A percentile compares a stretch with the other conserved stretches of the same genome.
These are phyloP conservation scores for Metarhizium guizhouense DNA, from an alignment of 2,329 filamentous ascomycete species.

Conservation along the genomic window DNA sequence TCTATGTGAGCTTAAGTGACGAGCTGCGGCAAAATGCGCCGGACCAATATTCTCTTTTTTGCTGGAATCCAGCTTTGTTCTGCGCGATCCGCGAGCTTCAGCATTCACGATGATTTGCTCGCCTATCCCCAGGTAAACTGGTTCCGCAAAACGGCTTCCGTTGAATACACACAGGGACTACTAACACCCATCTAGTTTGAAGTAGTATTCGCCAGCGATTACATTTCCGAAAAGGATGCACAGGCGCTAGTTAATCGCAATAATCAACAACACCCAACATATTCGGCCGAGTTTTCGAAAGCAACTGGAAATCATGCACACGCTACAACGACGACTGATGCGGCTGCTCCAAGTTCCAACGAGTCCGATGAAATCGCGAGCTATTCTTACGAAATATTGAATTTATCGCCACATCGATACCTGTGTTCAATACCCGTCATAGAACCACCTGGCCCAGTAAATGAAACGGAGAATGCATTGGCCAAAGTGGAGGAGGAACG, in stretches of 20 bases:
- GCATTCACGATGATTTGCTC: conserved; percentile 78
- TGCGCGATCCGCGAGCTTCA: conserved; percentile 56
- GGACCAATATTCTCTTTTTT: conserved; percentile 34
- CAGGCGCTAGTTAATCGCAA: conserved; percentile 44
- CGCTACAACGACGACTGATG: not conserved
- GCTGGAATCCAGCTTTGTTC: conserved; percentile 33
- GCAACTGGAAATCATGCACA: conserved; percentile 25
- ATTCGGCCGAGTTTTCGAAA: conserved; percentile 30
- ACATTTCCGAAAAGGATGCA: conserved; percentile 63
- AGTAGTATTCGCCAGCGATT: conserved; percentile 64
- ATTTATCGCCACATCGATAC: conserved; percentile 60
- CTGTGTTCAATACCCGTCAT: conserved; percentile 78
- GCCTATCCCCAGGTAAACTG: conserved; percentile 71
- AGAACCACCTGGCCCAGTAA: conserved; percentile 44
- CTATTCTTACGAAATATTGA: conserved; percentile 61
- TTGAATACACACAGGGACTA: not conserved
- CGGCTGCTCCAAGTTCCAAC: conserved; percentile 13
- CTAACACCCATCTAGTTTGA: conserved; percentile 52
- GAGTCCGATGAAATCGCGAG: conserved; percentile 20
- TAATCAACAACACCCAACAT: conserved; percentile 24
- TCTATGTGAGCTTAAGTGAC: conserved; percentile 18
- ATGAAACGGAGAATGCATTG: conserved; percentile 57
- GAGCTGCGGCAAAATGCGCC: conserved; percentile 38
- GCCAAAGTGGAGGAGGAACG: conserved; percentile 68
- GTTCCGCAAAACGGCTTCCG: not conserved